A percentile compares a stretch with the other conserved stretches of the same genome.
phyloP scores from a whole-genome alignment of 148 eudicot species.

The Vaccinium vitisidaea region DNA sequence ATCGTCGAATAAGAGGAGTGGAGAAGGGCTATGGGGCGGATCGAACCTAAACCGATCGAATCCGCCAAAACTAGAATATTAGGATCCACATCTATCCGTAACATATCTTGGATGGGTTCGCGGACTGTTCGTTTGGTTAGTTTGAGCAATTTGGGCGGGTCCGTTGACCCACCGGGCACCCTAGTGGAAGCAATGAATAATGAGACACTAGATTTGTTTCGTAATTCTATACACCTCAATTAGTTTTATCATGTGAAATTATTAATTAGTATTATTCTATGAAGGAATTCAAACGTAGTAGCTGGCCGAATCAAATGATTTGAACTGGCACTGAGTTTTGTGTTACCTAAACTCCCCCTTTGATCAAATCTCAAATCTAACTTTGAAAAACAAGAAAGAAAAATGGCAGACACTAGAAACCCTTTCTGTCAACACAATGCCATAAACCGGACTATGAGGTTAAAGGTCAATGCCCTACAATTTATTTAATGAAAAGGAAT shows the following conservation, averaged over 20 bases:
- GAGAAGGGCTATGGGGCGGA: too few relatives aligned
- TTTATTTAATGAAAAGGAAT: too few relatives aligned
- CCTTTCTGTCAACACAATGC: neutral
- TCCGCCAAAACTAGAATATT: too few relatives aligned
- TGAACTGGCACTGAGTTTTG: neutral
- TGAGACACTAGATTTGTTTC: neutral
- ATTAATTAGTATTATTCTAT: neutral
- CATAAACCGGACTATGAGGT: neutral
- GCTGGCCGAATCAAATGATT: neutral
- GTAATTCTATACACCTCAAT: neutral
- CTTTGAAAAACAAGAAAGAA: neutral
- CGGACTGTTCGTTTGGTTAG: too few relatives aligned
- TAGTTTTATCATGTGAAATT: neutral
- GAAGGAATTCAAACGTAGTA: constrained; percentile 1
- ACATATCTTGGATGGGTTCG: too few relatives aligned
- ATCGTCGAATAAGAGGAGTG: too few relatives aligned
- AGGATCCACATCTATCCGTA: too few relatives aligned
- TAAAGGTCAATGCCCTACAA: too few relatives aligned
- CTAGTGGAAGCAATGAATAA: too few relatives aligned
- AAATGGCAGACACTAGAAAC: neutral
- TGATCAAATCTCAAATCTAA: neutral
- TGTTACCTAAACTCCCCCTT: constrained; percentile 5
- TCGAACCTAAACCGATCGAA: too few relatives aligned
- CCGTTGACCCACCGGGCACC: too few relatives aligned
- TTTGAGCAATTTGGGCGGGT: too few relatives aligned